These are phyloP conservation scores for Fraxinus albicans DNA, from an alignment of 305 asterid species.

Conservation along the genomic window DNA sequence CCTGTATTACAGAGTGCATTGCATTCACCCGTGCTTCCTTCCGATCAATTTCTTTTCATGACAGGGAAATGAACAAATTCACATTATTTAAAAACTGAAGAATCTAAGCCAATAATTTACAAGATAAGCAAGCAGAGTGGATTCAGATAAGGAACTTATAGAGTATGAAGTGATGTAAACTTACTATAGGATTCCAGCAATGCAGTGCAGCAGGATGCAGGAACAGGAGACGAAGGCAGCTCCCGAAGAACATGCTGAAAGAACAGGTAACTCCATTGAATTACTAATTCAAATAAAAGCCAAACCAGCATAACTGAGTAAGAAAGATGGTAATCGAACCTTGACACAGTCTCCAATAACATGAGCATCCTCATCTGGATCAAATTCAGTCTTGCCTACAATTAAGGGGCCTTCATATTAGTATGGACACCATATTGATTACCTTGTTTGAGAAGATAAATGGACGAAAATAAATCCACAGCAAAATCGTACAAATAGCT, in stretches of 20 bases:
- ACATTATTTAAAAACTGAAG: constrained; percentile 15
- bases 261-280: constrained; percentile 24
- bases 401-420: constrained; percentile 27
- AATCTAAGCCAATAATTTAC: constrained; percentile 7
- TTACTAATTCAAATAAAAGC: constrained; percentile 20
- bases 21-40: constrained; percentile 87
- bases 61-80: constrained; percentile 29
- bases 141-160: constrained; percentile 5
- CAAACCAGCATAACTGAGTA: constrained; percentile 16
- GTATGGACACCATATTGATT: constrained; percentile 16
- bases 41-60: constrained; percentile 64
- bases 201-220: constrained; percentile 97
- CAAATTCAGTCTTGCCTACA: constrained; percentile 83
- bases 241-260: constrained; percentile 97
- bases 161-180: constrained; percentile 27
- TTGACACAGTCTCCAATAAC: constrained; percentile 96
- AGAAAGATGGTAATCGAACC: constrained; percentile 46
- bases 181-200: constrained; percentile 92
- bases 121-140: constrained; percentile 17
- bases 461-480: neutral
- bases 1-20: constrained; percentile 80
- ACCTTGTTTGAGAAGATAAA: neutral
- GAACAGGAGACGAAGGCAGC: constrained; percentile 99
- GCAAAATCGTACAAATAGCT: neutral
- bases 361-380: constrained; percentile 93